Evolutionary conservation across 1,284 basidiomycete genomes (phyloP).

Genomic region (Puccinia brachypodii): DNA sequence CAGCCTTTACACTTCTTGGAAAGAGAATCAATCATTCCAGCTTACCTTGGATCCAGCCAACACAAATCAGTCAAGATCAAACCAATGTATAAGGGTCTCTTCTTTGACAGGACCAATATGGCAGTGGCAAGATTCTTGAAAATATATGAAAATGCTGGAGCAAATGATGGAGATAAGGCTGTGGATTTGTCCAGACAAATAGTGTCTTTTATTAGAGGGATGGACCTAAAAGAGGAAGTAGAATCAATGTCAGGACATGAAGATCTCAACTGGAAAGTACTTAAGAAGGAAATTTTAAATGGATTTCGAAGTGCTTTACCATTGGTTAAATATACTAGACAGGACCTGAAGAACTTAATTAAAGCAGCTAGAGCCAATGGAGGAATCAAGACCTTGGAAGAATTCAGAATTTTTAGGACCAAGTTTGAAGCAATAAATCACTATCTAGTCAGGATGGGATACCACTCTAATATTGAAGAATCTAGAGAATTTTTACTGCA

Average conservation of each 20-base stretch:
- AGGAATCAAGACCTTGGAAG: background rate
- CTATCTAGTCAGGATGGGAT: background rate
- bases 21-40: no score
- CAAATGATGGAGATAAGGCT: background rate
- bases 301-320: background rate
- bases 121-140: background rate
- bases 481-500: background rate
- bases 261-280: background rate
- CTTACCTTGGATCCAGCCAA: no score
- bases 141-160: background rate
- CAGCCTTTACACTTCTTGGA: no score
- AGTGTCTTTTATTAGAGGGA: background rate
- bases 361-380: background rate
- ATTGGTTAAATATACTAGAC: background rate
- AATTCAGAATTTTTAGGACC: background rate
- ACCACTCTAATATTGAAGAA: background rate
- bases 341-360: background rate
- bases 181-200: background rate
- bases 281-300: background rate
- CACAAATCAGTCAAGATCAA: conserved; percentile 2
- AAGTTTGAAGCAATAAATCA: background rate
- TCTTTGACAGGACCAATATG: background rate
- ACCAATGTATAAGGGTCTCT: background rate
- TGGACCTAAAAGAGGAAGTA: background rate
- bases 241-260: background rate